A percentile compares a stretch with the other conserved stretches of the same genome.
Evolutionary conservation across 306 rosid genomes (phyloP).

Genomic region (Trifolium repens): DNA sequence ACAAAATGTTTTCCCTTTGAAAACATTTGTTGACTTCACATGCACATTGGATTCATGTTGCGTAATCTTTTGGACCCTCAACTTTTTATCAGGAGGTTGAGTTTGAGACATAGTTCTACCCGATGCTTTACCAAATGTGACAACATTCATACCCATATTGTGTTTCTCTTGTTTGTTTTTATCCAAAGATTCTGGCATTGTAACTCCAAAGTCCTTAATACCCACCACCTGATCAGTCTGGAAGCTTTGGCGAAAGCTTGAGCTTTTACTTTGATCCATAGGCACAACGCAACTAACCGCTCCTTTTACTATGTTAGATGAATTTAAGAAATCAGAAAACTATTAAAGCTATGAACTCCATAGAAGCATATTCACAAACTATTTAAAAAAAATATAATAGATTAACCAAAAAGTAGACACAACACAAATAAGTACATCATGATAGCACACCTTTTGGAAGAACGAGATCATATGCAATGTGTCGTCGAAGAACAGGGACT

Average conservation of each 20-base stretch:
- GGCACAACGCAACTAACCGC: conserved; percentile 46
- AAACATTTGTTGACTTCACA: conserved; percentile 60
- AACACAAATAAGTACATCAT: conserved; percentile 25
- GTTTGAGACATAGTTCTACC: conserved; percentile 47
- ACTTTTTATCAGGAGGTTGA: conserved; percentile 52
- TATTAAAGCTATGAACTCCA: conserved; percentile 36
- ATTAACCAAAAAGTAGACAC: conserved; percentile 26
- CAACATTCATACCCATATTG: conserved; percentile 47
- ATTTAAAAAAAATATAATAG: conserved; percentile 22
- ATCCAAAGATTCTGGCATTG: conserved; percentile 50
- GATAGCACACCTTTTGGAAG: conserved; percentile 72
- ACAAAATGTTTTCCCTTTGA: conserved; percentile 65
- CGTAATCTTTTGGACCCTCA: conserved; percentile 43
- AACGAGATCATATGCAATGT: conserved; percentile 75
- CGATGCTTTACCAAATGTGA: conserved; percentile 44
- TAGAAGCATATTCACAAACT: conserved; percentile 12
- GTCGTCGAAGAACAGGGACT: conserved; percentile 69
- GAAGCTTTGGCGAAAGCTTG: conserved; percentile 49
- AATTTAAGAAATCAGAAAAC: conserved; percentile 43
- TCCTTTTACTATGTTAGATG: conserved; percentile 50
- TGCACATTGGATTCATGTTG: conserved; percentile 50
- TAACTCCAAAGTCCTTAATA: conserved; percentile 47
- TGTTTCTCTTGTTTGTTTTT: conserved; percentile 52
- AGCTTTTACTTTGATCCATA: conserved; percentile 57
- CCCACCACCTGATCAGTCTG: conserved; percentile 47